Conservation (phyloP, 495 filamentous ascomycete species). For the Wilcoxina mikolae region DNA sequence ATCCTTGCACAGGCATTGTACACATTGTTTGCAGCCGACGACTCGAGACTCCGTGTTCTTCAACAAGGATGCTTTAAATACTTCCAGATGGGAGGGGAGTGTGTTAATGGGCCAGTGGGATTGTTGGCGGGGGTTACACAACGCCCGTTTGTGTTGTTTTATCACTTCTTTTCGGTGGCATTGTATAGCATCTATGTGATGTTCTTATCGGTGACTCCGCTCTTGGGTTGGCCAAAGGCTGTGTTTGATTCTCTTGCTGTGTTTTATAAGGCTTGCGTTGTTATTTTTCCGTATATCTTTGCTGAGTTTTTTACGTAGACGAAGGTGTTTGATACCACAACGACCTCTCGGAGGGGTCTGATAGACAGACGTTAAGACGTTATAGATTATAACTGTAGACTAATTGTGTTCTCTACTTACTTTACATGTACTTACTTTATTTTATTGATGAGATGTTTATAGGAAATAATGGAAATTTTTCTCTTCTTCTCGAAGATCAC, state of each 20-base stretch:
- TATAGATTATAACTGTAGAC: too few relatives aligned
- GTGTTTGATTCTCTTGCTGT: slow-evolving; percentile 48
- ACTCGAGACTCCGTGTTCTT: slow-evolving; percentile 58
- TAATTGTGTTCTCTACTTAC: too few relatives aligned
- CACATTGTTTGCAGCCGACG: slow-evolving; percentile 73
- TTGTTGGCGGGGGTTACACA: slow-evolving; percentile 72
- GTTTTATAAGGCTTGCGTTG: slow-evolving; percentile 75
- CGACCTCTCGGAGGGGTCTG: too few relatives aligned
- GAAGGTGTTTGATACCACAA: too few relatives aligned
- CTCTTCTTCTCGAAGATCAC: too few relatives aligned
- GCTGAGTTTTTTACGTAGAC: slow-evolving; percentile 34
- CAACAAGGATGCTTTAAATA: slow-evolving; percentile 89
- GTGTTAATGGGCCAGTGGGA: slow-evolving; percentile 60
- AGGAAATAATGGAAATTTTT: too few relatives aligned
- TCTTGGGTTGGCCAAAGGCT: slow-evolving; percentile 46
- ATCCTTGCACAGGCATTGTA: slow-evolving; percentile 90
- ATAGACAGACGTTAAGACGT: too few relatives aligned
- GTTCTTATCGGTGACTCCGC: slow-evolving; percentile 34
- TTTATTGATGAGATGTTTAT: too few relatives aligned
- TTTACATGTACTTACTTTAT: too few relatives aligned
- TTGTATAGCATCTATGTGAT: slow-evolving; percentile 76
- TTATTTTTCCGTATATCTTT: slow-evolving; percentile 74
- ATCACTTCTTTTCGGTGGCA: slow-evolving; percentile 89
- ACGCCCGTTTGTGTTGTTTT: slow-evolving; percentile 62
- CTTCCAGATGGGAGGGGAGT: slow-evolving; percentile 61